Evolutionary conservation across 163 green algal genomes (phyloP), one percentile per base, ranked within the genome.

Genomic region (Volvox carteri): DNA sequence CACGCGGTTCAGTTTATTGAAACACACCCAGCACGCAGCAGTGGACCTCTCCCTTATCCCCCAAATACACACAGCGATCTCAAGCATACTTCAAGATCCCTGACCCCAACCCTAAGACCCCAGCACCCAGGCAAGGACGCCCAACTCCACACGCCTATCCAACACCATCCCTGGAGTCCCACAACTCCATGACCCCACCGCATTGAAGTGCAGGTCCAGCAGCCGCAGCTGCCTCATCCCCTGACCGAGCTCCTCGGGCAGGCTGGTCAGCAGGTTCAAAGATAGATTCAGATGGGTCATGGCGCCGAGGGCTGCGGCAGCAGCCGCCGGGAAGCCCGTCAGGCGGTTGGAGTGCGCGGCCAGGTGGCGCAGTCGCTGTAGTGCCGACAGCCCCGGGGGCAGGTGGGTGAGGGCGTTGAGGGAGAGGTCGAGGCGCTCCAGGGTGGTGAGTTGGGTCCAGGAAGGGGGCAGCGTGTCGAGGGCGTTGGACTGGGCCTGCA

Each of bases 401-500:
- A 84, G 76, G 4, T 33, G 11, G 33, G 76, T 46, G 33, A 84
- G 76, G 35, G 28, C 46, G 76, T 84, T 84, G 52, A 67, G 76
- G n/a, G 52, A 41, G n/a, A 84, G 76, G 35, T 73, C 50, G 33
- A 84, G 76, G 7, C 35, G 35, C 35, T 33, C 4, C 33, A 84
- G 76, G 35, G 30, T 48, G 19, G 76, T 84, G 35, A 84, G 76
- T 8, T 16, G 35, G 44, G 50, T 73, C 76, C 76, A 84, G 52
- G 48, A 39, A 54, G 12, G 30, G 11, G 76, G 76, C 21, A 84
- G 35, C 16, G 18, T 18, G 16, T 42, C 4, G 11, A 84, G 50
- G 33, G 33, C 50, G 76, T 84, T 84, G 76, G 76, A 72, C 33
- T 84, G 76, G 50, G 76, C 76, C 76, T 84, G 76, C n/a, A 3